Evolutionary conservation across 371 early-diverging fungal species (phyloP), one percentile per base, ranked within the genome.

Genomic region (Circinella minor): DNA sequence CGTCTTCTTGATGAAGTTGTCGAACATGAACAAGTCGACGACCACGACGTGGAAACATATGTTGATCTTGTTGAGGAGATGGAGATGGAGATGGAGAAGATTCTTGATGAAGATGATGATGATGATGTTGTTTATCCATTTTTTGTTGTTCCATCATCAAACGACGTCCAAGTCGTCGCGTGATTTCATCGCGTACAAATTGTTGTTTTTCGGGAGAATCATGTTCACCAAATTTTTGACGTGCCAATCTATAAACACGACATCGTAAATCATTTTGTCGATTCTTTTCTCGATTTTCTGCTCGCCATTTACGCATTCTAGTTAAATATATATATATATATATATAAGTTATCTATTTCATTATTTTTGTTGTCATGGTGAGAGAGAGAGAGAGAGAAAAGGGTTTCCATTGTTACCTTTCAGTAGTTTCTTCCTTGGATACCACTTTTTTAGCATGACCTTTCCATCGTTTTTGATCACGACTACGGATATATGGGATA

Each of bases 261-360:
- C 90, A 90, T 4, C 91, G 76, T 70, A 89, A 81, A 64, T 90
- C 91, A 55, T 90, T 90, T 39, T 85, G 77, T 20, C 85, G 79
- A 63, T 90, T 88, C 64, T 88, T 88, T 37, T 88, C 88, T 38
- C 81, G 80, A 46, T 87, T 88, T 65, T 84, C 82, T 1, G 88
- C 81, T 39, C 88, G 63, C 88, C 88, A 88, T 63, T 84, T 74
- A 27, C 88, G 81, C 88, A 88, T 88, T 37, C 88, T 74, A 51
- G 54, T 18, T 17, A 4, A 15, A 51, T n/a, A 51, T n/a, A 54
- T 54, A n/a, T 8, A 54, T 13, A n/a, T 54, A 54, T 8, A n/a
- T 54, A 13, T n/a, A 8, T n/a, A 54, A 46, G 13, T 46, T 7
- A 46, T 7, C 47, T 9, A 46, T 9, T 9, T 13, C 13, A n/a